phyloP scores from a whole-genome alignment of 176 grass and related monocot genomes.

The Canna indica region DNA sequence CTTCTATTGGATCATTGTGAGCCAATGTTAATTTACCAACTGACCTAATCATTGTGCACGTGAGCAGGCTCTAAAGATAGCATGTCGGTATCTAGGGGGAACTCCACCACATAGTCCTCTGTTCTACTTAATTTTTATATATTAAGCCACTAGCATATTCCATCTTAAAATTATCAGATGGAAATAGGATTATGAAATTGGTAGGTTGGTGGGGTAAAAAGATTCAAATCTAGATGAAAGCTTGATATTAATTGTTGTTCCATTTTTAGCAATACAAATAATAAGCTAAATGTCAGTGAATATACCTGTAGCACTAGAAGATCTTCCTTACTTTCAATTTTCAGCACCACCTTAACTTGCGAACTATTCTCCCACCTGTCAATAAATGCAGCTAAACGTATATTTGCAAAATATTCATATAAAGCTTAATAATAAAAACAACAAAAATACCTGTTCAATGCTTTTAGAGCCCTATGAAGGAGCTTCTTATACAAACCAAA shows the following conservation, averaged over 20 bases:
- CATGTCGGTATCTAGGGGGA: too few species aligned
- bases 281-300: neutral
- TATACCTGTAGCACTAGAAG: slow-evolving; percentile 90
- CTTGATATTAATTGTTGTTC: neutral
- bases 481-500: slow-evolving; percentile 93
- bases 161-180: neutral
- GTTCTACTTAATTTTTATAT: neutral
- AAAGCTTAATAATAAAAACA: neutral
- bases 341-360: slow-evolving; percentile 93
- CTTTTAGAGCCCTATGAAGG: slow-evolving; percentile 77
- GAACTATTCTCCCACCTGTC: slow-evolving; percentile 87
- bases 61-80: neutral
- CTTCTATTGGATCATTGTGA: neutral
- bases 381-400: neutral
- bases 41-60: neutral
- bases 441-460: slow-evolving; percentile 58
- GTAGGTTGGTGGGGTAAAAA: neutral
- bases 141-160: neutral
- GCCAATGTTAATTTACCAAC: neutral
- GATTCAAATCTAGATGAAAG: neutral
- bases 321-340: slow-evolving; percentile 82
- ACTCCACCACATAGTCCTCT: neutral
- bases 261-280: too few species aligned
- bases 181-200: neutral
- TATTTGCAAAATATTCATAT: neutral